Base-by-base conservation (phyloP, 2,329 filamentous ascomycete genomes). In the Sclerotinia trifoliorum region DNA sequence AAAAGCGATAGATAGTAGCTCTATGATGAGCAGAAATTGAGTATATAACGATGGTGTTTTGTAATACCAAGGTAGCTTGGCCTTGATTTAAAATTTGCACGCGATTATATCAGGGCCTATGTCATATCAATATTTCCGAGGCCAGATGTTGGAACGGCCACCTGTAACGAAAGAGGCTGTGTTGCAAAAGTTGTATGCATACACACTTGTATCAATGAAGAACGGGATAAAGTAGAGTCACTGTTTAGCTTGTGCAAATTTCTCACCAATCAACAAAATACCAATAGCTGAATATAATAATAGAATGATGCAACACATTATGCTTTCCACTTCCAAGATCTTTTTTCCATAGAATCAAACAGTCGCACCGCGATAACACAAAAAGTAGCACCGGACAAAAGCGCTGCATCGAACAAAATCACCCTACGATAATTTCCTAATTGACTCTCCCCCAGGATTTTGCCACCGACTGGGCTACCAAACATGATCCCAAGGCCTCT, bases 391-490 rank as follows among this genome's bases (percentile, higher is more conserved):
- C 77, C 79, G 63, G 77, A 74, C 54, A 82, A 71, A 13, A 82
- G 74, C 1, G 79, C 69, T 4, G 42, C 62, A 64, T 81, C 80
- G 46, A 69, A 81, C 57, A 77, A 79, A 19, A 79, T 78, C 42
- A 83, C 76, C 32, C 75, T 77, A 8, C 73, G 71, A 67, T 82
- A 82, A 56, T 80, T 79, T 2, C 65, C 66, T 0, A 77, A 65
- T 24, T 74, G 76, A 48, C 75, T 71, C 24, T 76, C 75, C 10
- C 78, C 79, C 0, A 83, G 74, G 15, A 83, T 77, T 66, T 78
- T 76, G 2, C 81, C 81, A 13, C 81, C 81, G 42, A 83, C 77
- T 0, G 81, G 81, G 65, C 79, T 81, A 7, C 81, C 81, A 70
- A 82, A 79, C 74, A 82, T 79, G 0, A 79, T 80, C 0, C 80